Evolutionary conservation across 2,329 filamentous ascomycete genomes (phyloP).

Genomic region (Arthrinium phaeospermum): DNA sequence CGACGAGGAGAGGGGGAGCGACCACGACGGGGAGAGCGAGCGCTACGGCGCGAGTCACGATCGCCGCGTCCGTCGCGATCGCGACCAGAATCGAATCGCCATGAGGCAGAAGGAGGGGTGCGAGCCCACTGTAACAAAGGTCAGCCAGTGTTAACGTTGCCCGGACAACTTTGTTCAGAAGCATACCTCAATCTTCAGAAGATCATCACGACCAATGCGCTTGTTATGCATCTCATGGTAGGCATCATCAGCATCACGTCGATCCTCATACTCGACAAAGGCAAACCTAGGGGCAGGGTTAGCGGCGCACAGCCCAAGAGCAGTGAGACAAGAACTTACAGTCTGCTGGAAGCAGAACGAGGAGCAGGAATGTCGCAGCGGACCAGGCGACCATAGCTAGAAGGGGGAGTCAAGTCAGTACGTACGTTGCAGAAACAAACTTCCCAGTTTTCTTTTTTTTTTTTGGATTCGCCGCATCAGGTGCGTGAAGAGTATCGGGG

Average conservation of each 20-base stretch:
- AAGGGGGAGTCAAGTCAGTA: constrained; percentile 50
- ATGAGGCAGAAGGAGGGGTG: constrained; percentile 95
- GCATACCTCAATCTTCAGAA: constrained; percentile 94
- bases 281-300: constrained; percentile 69
- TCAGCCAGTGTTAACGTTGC: not conserved
- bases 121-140: constrained; percentile 83
- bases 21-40: constrained; percentile 68
- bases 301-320: not conserved
- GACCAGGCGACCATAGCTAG: constrained; percentile 94
- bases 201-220: constrained; percentile 92
- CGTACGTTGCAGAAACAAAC: constrained; percentile 35
- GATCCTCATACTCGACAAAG: constrained; percentile 98
- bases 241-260: constrained; percentile 96
- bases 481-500: constrained; percentile 39
- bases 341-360: constrained; percentile 87
- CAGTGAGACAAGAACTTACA: constrained; percentile 68
- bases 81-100: constrained; percentile 94
- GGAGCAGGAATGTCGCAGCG: constrained; percentile 98
- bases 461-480: constrained; percentile 32
- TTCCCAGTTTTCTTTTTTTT: constrained; percentile 34
- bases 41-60: constrained; percentile 54
- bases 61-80: constrained; percentile 72
- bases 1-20: constrained; percentile 82
- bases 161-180: constrained; percentile 6
- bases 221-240: constrained; percentile 99